phyloP scores from a whole-genome alignment of 345 rosid species.

The Crucihimalaya himalaica region DNA sequence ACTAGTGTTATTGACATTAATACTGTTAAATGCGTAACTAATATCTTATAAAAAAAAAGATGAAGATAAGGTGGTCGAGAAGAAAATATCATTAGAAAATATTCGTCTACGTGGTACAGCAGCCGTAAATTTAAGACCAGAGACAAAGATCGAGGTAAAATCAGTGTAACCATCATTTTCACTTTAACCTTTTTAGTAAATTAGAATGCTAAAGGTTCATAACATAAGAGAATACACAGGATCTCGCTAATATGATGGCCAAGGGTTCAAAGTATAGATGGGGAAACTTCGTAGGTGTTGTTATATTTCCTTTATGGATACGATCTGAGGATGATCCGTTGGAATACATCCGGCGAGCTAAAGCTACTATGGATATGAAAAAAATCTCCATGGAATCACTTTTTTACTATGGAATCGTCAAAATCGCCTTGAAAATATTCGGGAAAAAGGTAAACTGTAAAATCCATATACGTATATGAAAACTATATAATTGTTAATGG shows the following conservation, averaged over 20 bases:
- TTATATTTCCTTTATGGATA: conserved; percentile 49
- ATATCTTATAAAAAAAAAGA: background rate
- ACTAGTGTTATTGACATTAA: background rate
- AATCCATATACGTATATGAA: background rate
- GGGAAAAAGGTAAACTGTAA: conserved; percentile 44
- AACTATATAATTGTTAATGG: too few species aligned
- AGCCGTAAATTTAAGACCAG: conserved; percentile 53
- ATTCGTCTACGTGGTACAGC: conserved; percentile 34
- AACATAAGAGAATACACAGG: conserved; percentile 29
- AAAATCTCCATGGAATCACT: conserved; percentile 53
- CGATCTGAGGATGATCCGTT: conserved; percentile 46
- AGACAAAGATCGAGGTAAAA: conserved; percentile 52
- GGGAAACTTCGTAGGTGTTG: conserved; percentile 46
- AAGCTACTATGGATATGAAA: conserved; percentile 48
- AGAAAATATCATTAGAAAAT: background rate
- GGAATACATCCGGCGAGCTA: conserved; percentile 50
- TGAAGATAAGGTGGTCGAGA: conserved; percentile 28
- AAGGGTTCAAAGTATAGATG: too few species aligned
- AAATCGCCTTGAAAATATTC: conserved; percentile 36
- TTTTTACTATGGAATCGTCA: background rate
- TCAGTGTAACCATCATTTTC: background rate
- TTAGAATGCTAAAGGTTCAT: background rate
- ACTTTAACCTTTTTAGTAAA: background rate
- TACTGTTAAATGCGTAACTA: too few species aligned
- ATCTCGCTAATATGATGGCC: conserved; percentile 33